Base-by-base conservation (phyloP, 176 grass and related monocot genomes). In the Lolium perenne region DNA sequence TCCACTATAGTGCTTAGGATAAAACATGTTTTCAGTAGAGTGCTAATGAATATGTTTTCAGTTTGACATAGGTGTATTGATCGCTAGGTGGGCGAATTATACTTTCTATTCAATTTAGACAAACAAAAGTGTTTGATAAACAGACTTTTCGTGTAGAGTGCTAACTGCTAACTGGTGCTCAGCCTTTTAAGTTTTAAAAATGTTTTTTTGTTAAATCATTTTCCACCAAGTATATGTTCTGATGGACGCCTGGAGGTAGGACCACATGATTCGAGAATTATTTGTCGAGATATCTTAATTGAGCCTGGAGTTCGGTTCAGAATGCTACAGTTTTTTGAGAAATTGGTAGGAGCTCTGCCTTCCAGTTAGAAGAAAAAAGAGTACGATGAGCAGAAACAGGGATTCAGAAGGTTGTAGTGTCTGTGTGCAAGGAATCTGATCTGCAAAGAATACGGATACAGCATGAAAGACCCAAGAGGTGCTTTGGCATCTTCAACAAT, bases 1-100 rank as follows among this genome's bases (percentile, higher is more conserved):
- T 73, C 2, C 0, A 43, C 10, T 23, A 22, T 40, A 49, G 45
- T 74, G 22, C 25, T 50, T 15, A 51, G 46, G 7, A 74, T 46
- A 70, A 51, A 51, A 49, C 41, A 72, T 73, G 71, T 74, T 50
- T 35, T 43, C 41, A 74, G 46, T 50, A 77, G 49, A 56, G 32
- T 40, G 50, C 16, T 76, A 21, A 56, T 2, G 38, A 40, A 40
- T 3, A 72, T 73, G 71, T 74, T 50, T 35, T 43, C 41, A 74
- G 46, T 50, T 25, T 74, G 46, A 4, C 46, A 74, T 74, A 50
- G 22, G 46, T 50, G 71, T 74, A 25, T 50, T 26, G 12, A 25
- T 50, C 16, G 45, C n/a, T 25, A 50, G 22, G 22, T 74, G 71
- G 12, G 13, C 1, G 21, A 80, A 64, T 4, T 47, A 45, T 63